phyloP scores from a whole-genome alignment of 306 rosid genomes.

The Prunus padus region DNA sequence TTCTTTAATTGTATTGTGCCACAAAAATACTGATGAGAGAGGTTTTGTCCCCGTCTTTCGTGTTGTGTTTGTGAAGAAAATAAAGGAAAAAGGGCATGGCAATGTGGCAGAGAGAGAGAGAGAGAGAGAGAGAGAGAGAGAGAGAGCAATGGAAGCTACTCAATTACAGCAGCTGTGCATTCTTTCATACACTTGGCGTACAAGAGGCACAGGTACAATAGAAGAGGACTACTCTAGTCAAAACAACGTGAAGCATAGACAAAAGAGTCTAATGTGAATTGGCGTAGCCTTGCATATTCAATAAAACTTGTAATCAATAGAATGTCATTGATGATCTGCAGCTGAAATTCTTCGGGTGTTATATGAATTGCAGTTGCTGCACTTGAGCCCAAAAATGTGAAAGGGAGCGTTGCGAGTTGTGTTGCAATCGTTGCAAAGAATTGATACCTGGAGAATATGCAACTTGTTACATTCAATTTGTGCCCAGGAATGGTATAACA shows the following conservation, averaged over 20 bases:
- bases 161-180: background rate
- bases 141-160: background rate
- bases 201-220: background rate
- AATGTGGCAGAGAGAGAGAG: too few species aligned
- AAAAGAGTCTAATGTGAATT: background rate
- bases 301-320: background rate
- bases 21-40: too few species aligned
- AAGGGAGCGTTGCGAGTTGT: slow-evolving; percentile 38
- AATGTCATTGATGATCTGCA: slow-evolving; percentile 16
- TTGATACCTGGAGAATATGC: slow-evolving; percentile 49
- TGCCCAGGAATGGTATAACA: background rate
- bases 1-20: too few species aligned
- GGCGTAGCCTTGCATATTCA: background rate
- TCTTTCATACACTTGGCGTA: slow-evolving; percentile 1
- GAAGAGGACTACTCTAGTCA: background rate
- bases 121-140: too few species aligned
- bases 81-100: too few species aligned
- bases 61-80: too few species aligned
- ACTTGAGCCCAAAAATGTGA: slow-evolving; percentile 64
- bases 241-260: background rate
- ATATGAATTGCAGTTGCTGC: slow-evolving; percentile 57
- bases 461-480: background rate
- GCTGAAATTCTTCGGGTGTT: slow-evolving; percentile 65
- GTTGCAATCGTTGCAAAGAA: slow-evolving; percentile 75
- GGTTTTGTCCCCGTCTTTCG: too few species aligned